Evolutionary conservation across 2,329 filamentous ascomycete species (phyloP), one percentile per base, ranked within the genome.

Genomic region (Neofusicoccum sp.): DNA sequence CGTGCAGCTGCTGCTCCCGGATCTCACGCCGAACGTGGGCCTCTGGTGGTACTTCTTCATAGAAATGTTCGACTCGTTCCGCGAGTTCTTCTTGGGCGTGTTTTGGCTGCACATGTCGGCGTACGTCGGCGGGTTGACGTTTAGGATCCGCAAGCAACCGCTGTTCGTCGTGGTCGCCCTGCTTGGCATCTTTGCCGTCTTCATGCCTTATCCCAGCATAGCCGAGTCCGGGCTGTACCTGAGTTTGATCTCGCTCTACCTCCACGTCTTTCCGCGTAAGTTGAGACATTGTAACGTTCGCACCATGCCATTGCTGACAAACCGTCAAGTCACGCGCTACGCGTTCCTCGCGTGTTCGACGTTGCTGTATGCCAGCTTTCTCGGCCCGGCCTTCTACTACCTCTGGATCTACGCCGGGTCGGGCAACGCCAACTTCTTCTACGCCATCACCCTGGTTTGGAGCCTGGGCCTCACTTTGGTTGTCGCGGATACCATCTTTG

Each of bases 21-120:
- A 99, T 73, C 83, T 99, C 44, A 96, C 94, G 0, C 95, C 95
- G 11, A 99, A 98, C 68, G 90, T 96, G 34, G 95, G 95, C 1
- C 83, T 99, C 1, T 99, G 95, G 95, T 99, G 95, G 95, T 99
- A 99, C 78, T 99, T 99, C 79, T 98, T 99, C 74, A 96, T 96
- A 69, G 94, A 99, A 75, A 99, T 99, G 88, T 99, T 99, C 75
- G 95, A 99, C 78, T 94, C 93, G 1, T 99, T 99, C 84, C 87
- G 95, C 43, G 89, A 90, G 69, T 99, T 99, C 83, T 99, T 98
- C 83, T 85, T 99, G 3, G 95, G 91, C 61, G 93, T 99, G 54
- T 99, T 99, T 80, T 98, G 96, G 93, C 85, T 99, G 65, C 95
- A 99, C 74, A 87, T 98, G 64, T 87, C 90, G 0, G 90, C 91